Evolutionary conservation across 2,329 filamentous ascomycete species (phyloP), one percentile per base, ranked within the genome.

Genomic region (Ceratocystis colombiana): DNA sequence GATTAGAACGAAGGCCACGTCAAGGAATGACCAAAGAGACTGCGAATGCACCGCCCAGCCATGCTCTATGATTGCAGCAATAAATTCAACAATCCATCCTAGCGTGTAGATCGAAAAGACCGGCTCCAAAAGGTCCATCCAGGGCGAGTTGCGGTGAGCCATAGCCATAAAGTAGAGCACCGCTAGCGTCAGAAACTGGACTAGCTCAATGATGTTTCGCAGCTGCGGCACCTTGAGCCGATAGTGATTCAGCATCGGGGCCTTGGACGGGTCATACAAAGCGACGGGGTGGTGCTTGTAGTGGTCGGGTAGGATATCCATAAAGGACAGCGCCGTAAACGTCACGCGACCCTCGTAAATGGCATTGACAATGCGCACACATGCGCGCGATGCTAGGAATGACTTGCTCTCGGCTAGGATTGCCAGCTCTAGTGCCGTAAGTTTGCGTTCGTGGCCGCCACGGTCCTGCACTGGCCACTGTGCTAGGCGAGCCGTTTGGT

Each of bases 11-110:
- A 89, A 89, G 0, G 83, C 84, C n/a, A 88, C 79, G 72, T 89
- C 87, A 17, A 89, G 79, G 71, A 89, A 90, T 0, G 86, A 86
- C 87, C 87, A 89, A 5, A 89, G 77, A 70, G 88, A 88, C 72
- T 89, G 86, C 0, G 86, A 87, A 70, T 89, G 87, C 0, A 89
- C 86, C 61, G 84, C 81, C 86, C 77, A 79, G 37, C 77, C 79
- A 70, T 89, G 87, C 72, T 88, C 86, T 10, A 86, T 78, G 53
- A 88, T 83, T 1, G 84, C 83, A 0, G 84, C 82, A 68, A 86
- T 78, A 70, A 86, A 84, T 70, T 88, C 85, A 1, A 88, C 76
- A 2, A 84, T 80, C 86, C 87, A 89, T 3, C 87, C 87, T 1
- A 81, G 76, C 1, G 82, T 81, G 71, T 88, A 89, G 2, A 88